Conservation (phyloP, 805 yeast species). For the Zygoascus biomembranicola region DNA sequence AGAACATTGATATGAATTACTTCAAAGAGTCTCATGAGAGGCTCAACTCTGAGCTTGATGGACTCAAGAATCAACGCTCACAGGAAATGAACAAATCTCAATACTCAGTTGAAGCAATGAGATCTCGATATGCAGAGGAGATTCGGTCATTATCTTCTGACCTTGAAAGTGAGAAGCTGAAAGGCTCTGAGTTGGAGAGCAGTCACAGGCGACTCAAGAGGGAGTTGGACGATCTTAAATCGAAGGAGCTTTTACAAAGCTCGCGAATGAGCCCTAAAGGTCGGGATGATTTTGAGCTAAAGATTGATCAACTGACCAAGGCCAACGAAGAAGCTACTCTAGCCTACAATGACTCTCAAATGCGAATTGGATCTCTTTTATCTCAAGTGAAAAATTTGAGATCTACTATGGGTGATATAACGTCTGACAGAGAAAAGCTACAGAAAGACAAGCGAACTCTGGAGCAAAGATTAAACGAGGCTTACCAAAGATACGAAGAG, state of each 20-base stretch:
- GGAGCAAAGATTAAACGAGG: conserved; percentile 37
- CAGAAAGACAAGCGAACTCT: conserved; percentile 40
- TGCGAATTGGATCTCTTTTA: conserved; percentile 29
- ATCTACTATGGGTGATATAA: conserved; percentile 51
- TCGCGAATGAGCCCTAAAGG: background rate
- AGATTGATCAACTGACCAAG: conserved; percentile 27
- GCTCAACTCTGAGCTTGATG: conserved; percentile 48
- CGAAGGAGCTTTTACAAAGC: conserved; percentile 4
- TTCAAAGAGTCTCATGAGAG: conserved; percentile 40
- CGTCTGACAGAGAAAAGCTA: conserved; percentile 54
- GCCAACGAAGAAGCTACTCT: conserved; percentile 36
- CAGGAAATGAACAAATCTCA: conserved; percentile 63
- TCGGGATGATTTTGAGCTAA: conserved; percentile 18
- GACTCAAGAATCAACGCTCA: conserved; percentile 47
- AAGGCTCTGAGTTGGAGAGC: conserved; percentile 47
- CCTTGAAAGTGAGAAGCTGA: conserved; percentile 31
- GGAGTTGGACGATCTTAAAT: conserved; percentile 1
- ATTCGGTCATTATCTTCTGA: conserved; percentile 20
- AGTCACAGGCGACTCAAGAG: conserved; percentile 32
- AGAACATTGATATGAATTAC: conserved; percentile 46
- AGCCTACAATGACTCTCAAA: conserved; percentile 39
- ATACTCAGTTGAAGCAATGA: conserved; percentile 33
- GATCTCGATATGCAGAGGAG: conserved; percentile 27
- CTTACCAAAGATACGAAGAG: conserved; percentile 34
- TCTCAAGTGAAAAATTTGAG: conserved; percentile 51